Evolutionary conservation across 148 eudicot species (phyloP).

Genomic region (Pouteria glomerata): DNA sequence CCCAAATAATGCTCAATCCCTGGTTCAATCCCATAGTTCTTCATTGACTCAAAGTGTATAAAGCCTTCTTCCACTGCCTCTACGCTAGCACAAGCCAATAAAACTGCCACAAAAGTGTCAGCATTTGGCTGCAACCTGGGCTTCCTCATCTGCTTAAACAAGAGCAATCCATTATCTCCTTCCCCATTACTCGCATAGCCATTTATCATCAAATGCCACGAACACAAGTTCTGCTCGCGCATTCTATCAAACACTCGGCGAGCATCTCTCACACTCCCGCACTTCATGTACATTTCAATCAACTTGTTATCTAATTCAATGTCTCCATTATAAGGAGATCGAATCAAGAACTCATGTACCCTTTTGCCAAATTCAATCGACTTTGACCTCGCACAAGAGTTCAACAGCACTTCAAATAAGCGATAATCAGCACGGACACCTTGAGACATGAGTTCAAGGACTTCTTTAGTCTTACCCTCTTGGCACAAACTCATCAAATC

Average conservation of each 20-base stretch:
- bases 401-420: slow-evolving; percentile 19
- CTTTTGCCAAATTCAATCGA: slow-evolving; percentile 26
- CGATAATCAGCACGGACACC: slow-evolving; percentile 23
- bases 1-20: slow-evolving; percentile 34
- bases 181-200: slow-evolving; percentile 31
- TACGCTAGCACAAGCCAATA: slow-evolving; percentile 33
- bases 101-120: slow-evolving; percentile 29
- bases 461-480: slow-evolving; percentile 34
- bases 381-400: slow-evolving; percentile 15
- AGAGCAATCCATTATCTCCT: slow-evolving; percentile 27
- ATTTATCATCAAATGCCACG: slow-evolving; percentile 39
- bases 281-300: slow-evolving; percentile 26
- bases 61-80: slow-evolving; percentile 31
- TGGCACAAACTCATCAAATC: slow-evolving; percentile 29
- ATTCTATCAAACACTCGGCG: slow-evolving; percentile 35
- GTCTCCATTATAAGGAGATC: slow-evolving; percentile 20
- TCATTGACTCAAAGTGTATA: slow-evolving; percentile 30
- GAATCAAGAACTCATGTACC: slow-evolving; percentile 24
- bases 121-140: slow-evolving; percentile 29
- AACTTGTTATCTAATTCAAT: slow-evolving; percentile 27
- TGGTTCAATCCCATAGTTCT: slow-evolving; percentile 22
- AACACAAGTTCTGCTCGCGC: slow-evolving; percentile 24
- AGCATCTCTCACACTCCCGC: slow-evolving; percentile 34
- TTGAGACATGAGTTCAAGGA: slow-evolving; percentile 21
- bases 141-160: slow-evolving; percentile 38